Evolutionary conservation across 805 yeast genomes (phyloP), one percentile per base, ranked within the genome.

Genomic region (Metschnikowia continentalis): DNA sequence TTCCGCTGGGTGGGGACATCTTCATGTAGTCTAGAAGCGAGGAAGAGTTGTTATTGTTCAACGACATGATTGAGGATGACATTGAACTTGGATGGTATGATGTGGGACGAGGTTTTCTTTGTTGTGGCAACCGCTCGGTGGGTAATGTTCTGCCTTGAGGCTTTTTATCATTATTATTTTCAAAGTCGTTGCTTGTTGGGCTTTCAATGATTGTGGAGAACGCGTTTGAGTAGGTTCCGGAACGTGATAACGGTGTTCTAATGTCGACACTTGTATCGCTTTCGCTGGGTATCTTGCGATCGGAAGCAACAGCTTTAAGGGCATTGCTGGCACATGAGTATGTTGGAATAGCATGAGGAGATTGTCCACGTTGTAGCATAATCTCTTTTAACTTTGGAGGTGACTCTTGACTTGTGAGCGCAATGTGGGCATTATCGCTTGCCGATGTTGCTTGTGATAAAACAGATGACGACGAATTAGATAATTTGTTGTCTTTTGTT

Each of bases 61-160:
- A 42, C 19, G 48, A 32, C 35, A 55, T 50, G 36, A 63, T 54
- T 22, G 70, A 54, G 3, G 74, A 65, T 4, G 72, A 56, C 69
- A 71, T 64, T 13, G 81, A 72, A 1, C 84, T 77, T 15, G 96
- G 95, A 62, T 88, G 91, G 61, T 85, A 88, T 8, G 94, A 86
- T 0, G 92, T 87, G 39, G 96, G 95, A 64, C 96, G 79, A 51
- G 90, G 91, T 61, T 80, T 84, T 64, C 81, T 78, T 45, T 61
- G 62, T 30, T 76, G 79, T 7, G 80, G 78, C 47, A 76, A 66
- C 60, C 72, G 68, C 32, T 65, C 70, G 23, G 60, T 52, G 4
- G 22, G 54, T 52, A n/a, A 36, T 44, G 39, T 41, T 42, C 43
- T 46, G 30, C 47, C 48, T 48, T 30, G 32, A 20, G 57, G 41